Evolutionary conservation across 306 rosid species (phyloP), one percentile per base, ranked within the genome.

Genomic region (Hippophae gyantsensis): DNA sequence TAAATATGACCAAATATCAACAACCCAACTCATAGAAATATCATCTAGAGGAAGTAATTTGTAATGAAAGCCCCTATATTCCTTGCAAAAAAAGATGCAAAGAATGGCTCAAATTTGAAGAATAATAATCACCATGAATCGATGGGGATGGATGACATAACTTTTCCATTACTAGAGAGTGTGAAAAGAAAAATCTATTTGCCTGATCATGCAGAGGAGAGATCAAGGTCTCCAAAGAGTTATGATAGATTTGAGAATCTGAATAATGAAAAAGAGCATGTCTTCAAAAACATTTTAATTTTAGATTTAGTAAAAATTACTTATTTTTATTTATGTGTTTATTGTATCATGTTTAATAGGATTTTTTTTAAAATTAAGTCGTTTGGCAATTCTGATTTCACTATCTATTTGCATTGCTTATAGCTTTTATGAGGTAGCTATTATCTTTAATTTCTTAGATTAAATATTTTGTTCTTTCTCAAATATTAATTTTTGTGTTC

Each of bases 141-240:
- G 61, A 68, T 52, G 66, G 74, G 68, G 66, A 60, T 64, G 42
- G 71, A 61, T 42, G 81, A 70, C 61, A 64, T 62, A 48, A 18
- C 23, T 18, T 56, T 65, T 53, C 67, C 41, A 63, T 43, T 52
- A 27, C 43, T 41, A 57, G 61, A 50, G 57, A 60, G 72, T 74
- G 57, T 59, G 52, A 75, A 66, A 66, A 18, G 23, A 18, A 40
- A 71, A 48, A 69, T 76, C 45, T 59, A 63, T 43, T 74, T 77
- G 45, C 47, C 72, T 57, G 75, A 71, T 53, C 77, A 54, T 48
- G 80, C 62, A 38, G 90, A 83, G 77, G 79, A 77, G 74, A 60
- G 70, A 58, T 76, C 85, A 59, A 78, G 72, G 0, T 70, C 71
- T 49, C 57, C 60, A 56, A 69, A 67, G 65, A 78, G 47, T 55